Conservation (phyloP, 2,329 filamentous ascomycete species). For the Aspergillus sp. region DNA sequence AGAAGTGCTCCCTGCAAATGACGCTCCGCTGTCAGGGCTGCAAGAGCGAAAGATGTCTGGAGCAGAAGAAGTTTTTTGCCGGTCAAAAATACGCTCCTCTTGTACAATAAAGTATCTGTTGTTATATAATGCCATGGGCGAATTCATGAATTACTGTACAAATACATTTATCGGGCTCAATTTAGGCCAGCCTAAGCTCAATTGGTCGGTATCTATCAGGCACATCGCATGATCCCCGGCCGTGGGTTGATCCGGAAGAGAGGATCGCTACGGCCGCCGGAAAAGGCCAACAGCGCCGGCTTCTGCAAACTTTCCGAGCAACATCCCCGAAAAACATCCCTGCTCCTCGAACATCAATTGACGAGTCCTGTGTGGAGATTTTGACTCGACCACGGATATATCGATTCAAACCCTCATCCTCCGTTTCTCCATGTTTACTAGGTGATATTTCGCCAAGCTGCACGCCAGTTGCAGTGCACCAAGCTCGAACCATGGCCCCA, state of each 20-base stretch:
- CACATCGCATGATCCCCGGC: neutral
- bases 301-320: constrained; percentile 26
- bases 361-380: neutral
- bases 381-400: neutral
- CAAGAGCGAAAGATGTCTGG: constrained; percentile 83
- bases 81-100: constrained; percentile 42
- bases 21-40: constrained; percentile 89
- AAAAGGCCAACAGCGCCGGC: constrained; percentile 18
- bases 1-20: constrained; percentile 82
- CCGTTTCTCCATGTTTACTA: constrained; percentile 21
- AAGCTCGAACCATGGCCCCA: constrained; percentile 35
- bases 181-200: neutral
- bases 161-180: neutral
- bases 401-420: neutral
- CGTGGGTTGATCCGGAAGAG: constrained; percentile 20
- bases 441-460: constrained; percentile 16
- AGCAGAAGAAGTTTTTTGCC: constrained; percentile 70
- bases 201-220: neutral
- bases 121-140: neutral
- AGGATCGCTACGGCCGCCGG: constrained; percentile 18
- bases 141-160: neutral
- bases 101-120: constrained; percentile 33
- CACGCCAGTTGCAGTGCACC: constrained; percentile 34
- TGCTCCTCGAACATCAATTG: constrained; percentile 10
- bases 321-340: constrained; percentile 12